Conservation (phyloP, 2,329 filamentous ascomycete genomes). For the Phialemonium atrogriseum region DNA sequence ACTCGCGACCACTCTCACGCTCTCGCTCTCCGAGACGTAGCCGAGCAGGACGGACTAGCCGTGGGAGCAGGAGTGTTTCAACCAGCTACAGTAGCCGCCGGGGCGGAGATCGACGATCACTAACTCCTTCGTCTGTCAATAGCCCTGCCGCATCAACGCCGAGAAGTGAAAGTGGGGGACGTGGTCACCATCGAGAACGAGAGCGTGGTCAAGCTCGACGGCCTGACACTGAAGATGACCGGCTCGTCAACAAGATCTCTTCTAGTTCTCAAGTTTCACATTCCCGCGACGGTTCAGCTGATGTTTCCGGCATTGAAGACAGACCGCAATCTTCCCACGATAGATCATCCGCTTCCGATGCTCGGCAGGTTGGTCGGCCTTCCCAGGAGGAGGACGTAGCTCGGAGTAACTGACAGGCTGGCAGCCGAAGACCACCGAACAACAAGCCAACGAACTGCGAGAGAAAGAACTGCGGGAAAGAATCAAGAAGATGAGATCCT, state of each 20-base stretch:
- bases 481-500: slow-evolving; percentile 48
- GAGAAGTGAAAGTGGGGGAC: no score
- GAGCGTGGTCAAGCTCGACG: no score
- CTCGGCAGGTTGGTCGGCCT: slow-evolving; percentile 20
- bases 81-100: slow-evolving; percentile 1
- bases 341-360: slow-evolving; percentile 11
- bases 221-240: no score
- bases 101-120: no score
- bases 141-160: no score
- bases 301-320: slow-evolving; percentile 43
- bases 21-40: slow-evolving; percentile 4
- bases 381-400: slow-evolving; percentile 19
- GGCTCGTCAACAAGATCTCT: no score
- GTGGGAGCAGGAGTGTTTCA: background rate
- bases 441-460: slow-evolving; percentile 34
- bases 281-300: slow-evolving; percentile 45
- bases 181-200: no score
- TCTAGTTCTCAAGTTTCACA: slow-evolving; percentile 45
- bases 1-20: slow-evolving; percentile 7
- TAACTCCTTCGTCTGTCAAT: no score
- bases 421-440: slow-evolving; percentile 26
- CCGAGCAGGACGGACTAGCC: background rate
- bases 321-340: slow-evolving; percentile 26
- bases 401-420: slow-evolving; percentile 2
- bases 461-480: slow-evolving; percentile 44